These are phyloP conservation scores for Globisporangium recalcitrans DNA, from an alignment of 352 stramenopile genomes.

Conservation along the genomic window DNA sequence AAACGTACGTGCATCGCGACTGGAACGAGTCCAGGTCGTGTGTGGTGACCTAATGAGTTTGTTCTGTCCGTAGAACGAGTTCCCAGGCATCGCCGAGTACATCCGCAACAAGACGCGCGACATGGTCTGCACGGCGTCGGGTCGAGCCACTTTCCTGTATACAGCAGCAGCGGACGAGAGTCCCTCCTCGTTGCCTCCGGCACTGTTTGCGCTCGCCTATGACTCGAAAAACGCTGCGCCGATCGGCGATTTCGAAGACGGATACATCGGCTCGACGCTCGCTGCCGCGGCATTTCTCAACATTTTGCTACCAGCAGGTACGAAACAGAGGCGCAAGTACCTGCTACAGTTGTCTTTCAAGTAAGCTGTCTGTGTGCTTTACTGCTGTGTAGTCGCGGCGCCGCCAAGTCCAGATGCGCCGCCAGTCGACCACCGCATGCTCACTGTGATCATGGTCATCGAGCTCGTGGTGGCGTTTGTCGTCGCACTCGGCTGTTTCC, in stretches of 20 bases:
- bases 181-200: not conserved
- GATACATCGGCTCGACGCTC: conserved; percentile 51
- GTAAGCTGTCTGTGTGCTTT: not conserved
- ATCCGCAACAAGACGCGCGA: conserved; percentile 73
- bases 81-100: conserved; percentile 61
- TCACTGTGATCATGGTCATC: conserved; percentile 84
- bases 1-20: conserved; percentile 33
- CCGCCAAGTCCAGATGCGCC: conserved; percentile 70
- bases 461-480: conserved; percentile 79
- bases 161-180: not conserved
- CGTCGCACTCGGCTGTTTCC: conserved; percentile 74
- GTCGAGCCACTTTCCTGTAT: not conserved
- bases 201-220: conserved; percentile 38
- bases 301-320: conserved; percentile 67
- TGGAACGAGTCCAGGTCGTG: not conserved
- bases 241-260: conserved; percentile 41
- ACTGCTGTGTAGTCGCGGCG: conserved; percentile 30
- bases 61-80: conserved; percentile 49
- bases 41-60: not conserved
- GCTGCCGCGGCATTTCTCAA: conserved; percentile 64
- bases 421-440: conserved; percentile 74
- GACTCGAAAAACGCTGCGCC: conserved; percentile 32
- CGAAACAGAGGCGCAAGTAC: no score
- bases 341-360: no score
- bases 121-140: conserved; percentile 43